These are phyloP conservation scores for Ophiostoma fasciatum DNA, from an alignment of 2,329 filamentous ascomycete genomes.

Conservation along the genomic window DNA sequence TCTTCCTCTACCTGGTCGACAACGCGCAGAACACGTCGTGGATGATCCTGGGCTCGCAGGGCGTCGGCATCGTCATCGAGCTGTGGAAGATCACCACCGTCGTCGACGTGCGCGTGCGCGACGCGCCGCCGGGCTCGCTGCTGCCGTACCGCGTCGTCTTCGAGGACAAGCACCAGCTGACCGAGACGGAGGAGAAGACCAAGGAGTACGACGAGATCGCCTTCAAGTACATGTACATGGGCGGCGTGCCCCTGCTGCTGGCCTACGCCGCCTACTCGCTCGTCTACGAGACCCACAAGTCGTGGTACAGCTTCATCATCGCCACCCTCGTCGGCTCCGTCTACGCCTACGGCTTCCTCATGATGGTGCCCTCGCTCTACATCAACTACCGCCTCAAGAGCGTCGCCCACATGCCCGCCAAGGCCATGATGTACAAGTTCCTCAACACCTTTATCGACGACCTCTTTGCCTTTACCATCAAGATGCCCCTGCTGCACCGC, in stretches of 20 bases:
- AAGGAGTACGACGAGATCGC: slow-evolving; percentile 97
- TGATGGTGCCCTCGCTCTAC: slow-evolving; percentile 96
- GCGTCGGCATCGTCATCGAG: slow-evolving; percentile 56
- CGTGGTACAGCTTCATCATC: slow-evolving; percentile 94
- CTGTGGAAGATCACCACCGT: slow-evolving; percentile 94
- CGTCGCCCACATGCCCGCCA: slow-evolving; percentile 91
- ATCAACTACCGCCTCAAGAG: slow-evolving; percentile 98
- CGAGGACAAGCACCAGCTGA: slow-evolving; percentile 93
- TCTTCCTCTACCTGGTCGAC: slow-evolving; percentile 93
- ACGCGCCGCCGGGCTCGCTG: slow-evolving; percentile 49
- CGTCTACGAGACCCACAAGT: slow-evolving; percentile 88
- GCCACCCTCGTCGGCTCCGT: slow-evolving; percentile 89
- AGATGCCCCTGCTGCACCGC: slow-evolving; percentile 91
- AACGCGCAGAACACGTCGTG: slow-evolving; percentile 96
- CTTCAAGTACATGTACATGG: slow-evolving; percentile 91
- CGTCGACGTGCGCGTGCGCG: slow-evolving; percentile 72
- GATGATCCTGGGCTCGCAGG: slow-evolving; percentile 96
- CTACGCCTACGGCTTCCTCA: slow-evolving; percentile 95
- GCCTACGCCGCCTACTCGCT: slow-evolving; percentile 88
- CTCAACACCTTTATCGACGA: slow-evolving; percentile 98
- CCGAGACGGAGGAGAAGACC: slow-evolving; percentile 91
- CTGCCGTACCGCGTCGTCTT: slow-evolving; percentile 72
- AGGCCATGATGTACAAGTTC: slow-evolving; percentile 97
- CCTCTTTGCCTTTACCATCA: slow-evolving; percentile 96
- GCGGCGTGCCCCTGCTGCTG: slow-evolving; percentile 74